Base-by-base conservation (phyloP, 2,329 filamentous ascomycete genomes). In the Exophiala calicioides region DNA sequence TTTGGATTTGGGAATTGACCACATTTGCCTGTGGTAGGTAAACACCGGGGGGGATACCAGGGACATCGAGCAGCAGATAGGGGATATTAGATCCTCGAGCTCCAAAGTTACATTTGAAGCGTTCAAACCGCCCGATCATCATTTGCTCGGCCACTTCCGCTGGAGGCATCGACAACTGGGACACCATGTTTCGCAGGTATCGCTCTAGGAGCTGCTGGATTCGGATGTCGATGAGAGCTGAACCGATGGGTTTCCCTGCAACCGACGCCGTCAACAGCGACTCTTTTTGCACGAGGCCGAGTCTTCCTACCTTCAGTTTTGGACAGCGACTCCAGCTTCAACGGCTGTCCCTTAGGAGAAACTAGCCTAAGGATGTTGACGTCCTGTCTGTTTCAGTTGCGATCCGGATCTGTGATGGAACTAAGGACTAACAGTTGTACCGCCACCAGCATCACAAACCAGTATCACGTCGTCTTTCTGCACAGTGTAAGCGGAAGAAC, bases 371-470 rank as follows among this genome's bases (percentile, higher is more conserved):
- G 34, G 16, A 56, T 57, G 27, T 66, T 65, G 5, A 66, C 61
- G 37, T 66, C 61, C 60, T 63, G 27, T 9, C 13, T 8, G 10
- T 15, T 16, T 5, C 29, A 33, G 24, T 15, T 21, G 36, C 13
- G 7, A 16, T 12, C 31, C 19, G 3, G 5, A 2, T 10, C 3
- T 12, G 12, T 30, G 9, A 13, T n/a, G n/a, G n/a, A 38, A 21
- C 15, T 2, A 10, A n/a, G 9, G 15, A 7, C 15, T 32, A 30
- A 32, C 49, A 23, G 64, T 65, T 3, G 75, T 78, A 4, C 75
- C 75, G 29, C 75, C 75, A 5, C 75, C 75, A 20, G 69, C 71
- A 60, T 78, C 75, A 50, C 74, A 77, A 1, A 77, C 69, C 3
- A 77, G 60, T 3, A 77, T 60, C 2, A 73, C 64, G 47, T 78